Evolutionary conservation across 208 protist species (phyloP).

Genomic region (Trypanosoma theileri): DNA sequence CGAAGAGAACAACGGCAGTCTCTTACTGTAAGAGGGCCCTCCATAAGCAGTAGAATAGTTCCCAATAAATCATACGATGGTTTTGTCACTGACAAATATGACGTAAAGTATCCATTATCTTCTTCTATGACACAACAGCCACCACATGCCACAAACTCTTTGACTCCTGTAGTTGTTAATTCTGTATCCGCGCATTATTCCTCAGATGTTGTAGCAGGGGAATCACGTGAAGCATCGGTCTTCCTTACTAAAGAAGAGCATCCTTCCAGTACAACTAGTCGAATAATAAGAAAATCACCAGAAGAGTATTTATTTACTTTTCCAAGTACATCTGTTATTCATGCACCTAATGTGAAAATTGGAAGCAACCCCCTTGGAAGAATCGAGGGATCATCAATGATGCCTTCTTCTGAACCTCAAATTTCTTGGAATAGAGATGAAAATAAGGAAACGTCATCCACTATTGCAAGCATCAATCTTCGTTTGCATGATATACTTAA

Average conservation of each 20-base stretch:
- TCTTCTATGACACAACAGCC: background rate
- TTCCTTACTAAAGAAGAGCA: conserved; percentile 1
- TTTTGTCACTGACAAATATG: background rate
- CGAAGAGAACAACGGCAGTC: conserved; percentile 8
- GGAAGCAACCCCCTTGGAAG: background rate
- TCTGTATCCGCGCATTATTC: background rate
- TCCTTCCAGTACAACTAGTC: conserved; percentile 9
- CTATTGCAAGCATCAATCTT: conserved; percentile 20
- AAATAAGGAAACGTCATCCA: background rate
- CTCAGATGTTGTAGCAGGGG: background rate
- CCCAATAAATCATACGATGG: background rate
- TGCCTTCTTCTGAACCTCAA: background rate
- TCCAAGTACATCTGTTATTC: background rate
- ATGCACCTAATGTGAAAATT: background rate
- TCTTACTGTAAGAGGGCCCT: background rate
- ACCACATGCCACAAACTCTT: background rate
- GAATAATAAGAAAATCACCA: background rate
- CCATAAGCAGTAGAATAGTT: background rate
- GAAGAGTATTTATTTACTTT: background rate
- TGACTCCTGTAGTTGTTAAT: background rate
- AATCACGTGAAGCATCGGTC: background rate
- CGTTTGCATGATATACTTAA: conserved; percentile 27
- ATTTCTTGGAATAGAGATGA: background rate
- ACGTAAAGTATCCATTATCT: background rate
- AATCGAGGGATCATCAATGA: background rate